Conservation (phyloP, 1,284 basidiomycete species). For the Ustilago bromivora region DNA sequence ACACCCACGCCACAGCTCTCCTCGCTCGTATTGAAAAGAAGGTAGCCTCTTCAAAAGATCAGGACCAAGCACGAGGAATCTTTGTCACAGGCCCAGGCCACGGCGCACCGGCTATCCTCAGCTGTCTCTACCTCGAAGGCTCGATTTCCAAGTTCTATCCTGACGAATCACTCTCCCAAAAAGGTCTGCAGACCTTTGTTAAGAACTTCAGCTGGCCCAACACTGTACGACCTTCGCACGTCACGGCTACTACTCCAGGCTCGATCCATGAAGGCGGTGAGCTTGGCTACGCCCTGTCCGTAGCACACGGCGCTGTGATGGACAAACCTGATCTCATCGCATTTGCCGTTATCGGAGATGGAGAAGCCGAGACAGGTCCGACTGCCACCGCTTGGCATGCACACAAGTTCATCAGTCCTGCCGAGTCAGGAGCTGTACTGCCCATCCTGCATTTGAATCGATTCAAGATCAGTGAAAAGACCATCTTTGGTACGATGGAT, state of each 20-base stretch:
- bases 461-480: slow-evolving; percentile 88
- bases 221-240: slow-evolving; percentile 73
- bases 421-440: slow-evolving; percentile 86
- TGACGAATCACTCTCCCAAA: slow-evolving; percentile 76
- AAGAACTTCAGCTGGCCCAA: slow-evolving; percentile 77
- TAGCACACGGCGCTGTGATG: slow-evolving; percentile 80
- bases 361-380: slow-evolving; percentile 81
- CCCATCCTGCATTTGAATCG: slow-evolving; percentile 87
- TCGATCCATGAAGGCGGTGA: slow-evolving; percentile 85
- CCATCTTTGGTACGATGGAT: slow-evolving; percentile 90
- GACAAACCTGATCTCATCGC: slow-evolving; percentile 86
- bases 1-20: slow-evolving; percentile 82
- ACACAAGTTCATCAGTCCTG: slow-evolving; percentile 88
- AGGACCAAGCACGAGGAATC: slow-evolving; percentile 71
- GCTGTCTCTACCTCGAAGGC: slow-evolving; percentile 84
- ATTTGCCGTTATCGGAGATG: slow-evolving; percentile 84
- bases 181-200: slow-evolving; percentile 78
- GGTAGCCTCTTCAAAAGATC: slow-evolving; percentile 69
- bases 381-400: slow-evolving; percentile 78
- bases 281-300: slow-evolving; percentile 76
- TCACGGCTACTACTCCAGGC: slow-evolving; percentile 84
- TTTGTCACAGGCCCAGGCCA: slow-evolving; percentile 73
- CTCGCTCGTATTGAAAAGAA: slow-evolving; percentile 70
- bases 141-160: slow-evolving; percentile 81
- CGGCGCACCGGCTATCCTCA: slow-evolving; percentile 80